Base-by-base conservation (phyloP, 2,329 filamentous ascomycete species). In the Helotiales sp. region DNA sequence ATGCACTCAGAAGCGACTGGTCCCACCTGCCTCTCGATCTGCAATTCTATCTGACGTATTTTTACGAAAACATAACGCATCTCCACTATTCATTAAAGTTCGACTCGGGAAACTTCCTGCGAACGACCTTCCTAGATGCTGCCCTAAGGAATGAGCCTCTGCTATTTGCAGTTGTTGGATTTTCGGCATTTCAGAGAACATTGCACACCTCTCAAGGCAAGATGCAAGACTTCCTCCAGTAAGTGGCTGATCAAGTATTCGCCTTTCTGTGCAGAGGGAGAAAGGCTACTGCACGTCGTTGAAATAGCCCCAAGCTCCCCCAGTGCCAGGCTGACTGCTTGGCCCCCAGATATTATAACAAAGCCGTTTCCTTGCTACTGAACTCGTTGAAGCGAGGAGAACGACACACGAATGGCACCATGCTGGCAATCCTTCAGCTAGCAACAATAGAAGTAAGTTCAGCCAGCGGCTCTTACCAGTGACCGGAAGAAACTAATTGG, bases 391-490 rank as follows among this genome's bases (percentile, higher is more conserved):
- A 89, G 69, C 89, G 86, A 63, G 89, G 88, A 65, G 89, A 93
- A 70, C 87, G 87, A 68, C 89, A 92, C 71, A 91, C 82, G 37
- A 84, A 93, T 59, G 87, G 90, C 6, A 97, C 91, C 0, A 82
- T 98, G 34, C 78, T 97, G 67, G 96, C 95, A 0, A 94, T 98
- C 22, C 81, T 99, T 49, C 94, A 98, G 75, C 86, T 98, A 59
- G 93, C 94, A 64, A 96, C 93, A 2, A 96, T 97, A 64, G 96
- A 99, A 87, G 93, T 96, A 83, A 75, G 82, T 32, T 2, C 20
- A 59, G 2, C 6, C 49, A 3, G 6, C 8, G 17, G 6, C 1
- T n/a, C 6, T 17, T 3, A 15, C 2, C 17, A 54, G 15, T 30
- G 1, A 6, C 50, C 22, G 11, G 24, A 59, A n/a, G n/a, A n/a